These are phyloP conservation scores for Penicillium lagena DNA, from an alignment of 495 filamentous ascomycete species.

Conservation along the genomic window DNA sequence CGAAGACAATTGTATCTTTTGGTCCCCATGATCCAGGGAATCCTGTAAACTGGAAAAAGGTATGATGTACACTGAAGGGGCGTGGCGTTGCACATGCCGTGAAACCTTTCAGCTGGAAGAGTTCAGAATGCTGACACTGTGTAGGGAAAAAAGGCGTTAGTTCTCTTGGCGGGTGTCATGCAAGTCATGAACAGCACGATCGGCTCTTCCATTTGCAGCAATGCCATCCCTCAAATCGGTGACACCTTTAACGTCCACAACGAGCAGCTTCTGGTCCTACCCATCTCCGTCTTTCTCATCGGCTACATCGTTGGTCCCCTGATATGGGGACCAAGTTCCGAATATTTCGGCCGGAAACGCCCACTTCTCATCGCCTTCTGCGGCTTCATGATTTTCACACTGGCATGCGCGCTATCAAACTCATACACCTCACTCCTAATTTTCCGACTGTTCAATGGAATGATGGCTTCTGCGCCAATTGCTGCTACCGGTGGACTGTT, in stretches of 20 bases:
- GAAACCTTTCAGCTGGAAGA: too few species aligned
- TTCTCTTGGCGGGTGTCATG: conserved; percentile 51
- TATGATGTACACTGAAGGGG: neutral
- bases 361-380: conserved; percentile 54
- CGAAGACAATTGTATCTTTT: conserved; percentile 28
- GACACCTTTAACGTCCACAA: conserved; percentile 52
- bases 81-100: neutral
- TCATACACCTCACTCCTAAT: conserved; percentile 58
- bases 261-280: conserved; percentile 55
- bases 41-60: conserved; percentile 54
- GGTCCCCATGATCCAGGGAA: conserved; percentile 58
- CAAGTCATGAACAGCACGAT: conserved; percentile 72
- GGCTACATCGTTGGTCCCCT: conserved; percentile 62
- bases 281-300: conserved; percentile 67
- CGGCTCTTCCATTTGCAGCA: conserved; percentile 59
- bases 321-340: conserved; percentile 61
- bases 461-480: conserved; percentile 60
- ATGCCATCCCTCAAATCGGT: conserved; percentile 51
- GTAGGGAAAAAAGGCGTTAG: conserved; percentile 48
- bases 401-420: conserved; percentile 61
- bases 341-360: conserved; percentile 57
- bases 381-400: conserved; percentile 60
- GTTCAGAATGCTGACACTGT: too few species aligned
- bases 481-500: conserved; percentile 64
- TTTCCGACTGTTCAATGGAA: conserved; percentile 60